phyloP scores from a whole-genome alignment of 2,329 filamentous ascomycete species.

The Cercospora sp. region DNA sequence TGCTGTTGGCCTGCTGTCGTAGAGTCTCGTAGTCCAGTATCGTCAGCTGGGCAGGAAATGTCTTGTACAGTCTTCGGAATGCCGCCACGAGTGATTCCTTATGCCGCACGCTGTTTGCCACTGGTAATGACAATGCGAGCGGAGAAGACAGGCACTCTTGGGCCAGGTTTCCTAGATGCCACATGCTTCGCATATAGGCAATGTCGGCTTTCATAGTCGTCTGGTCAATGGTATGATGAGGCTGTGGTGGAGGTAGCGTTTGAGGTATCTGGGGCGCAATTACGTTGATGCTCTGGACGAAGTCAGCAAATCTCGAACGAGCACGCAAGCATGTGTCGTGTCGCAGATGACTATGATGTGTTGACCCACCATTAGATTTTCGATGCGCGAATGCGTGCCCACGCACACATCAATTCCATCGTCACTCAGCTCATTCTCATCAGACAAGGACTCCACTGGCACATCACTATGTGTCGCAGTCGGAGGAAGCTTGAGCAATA shows the following conservation, averaged over 20 bases:
- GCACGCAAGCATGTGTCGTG: not conserved
- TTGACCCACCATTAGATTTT: slow-evolving; percentile 47
- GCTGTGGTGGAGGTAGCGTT: slow-evolving; percentile 36
- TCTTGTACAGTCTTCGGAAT: slow-evolving; percentile 70
- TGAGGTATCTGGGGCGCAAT: slow-evolving; percentile 46
- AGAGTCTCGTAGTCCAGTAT: slow-evolving; percentile 65
- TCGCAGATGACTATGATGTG: not conserved
- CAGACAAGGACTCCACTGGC: slow-evolving; percentile 68
- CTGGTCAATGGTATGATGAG: slow-evolving; percentile 39
- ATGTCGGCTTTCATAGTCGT: slow-evolving; percentile 38
- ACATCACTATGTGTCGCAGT: slow-evolving; percentile 79
- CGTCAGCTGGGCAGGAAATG: slow-evolving; percentile 69
- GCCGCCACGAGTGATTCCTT: slow-evolving; percentile 69
- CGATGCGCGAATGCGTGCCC: slow-evolving; percentile 43
- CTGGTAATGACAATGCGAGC: slow-evolving; percentile 69
- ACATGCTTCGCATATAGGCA: slow-evolving; percentile 70
- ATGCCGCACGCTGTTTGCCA: slow-evolving; percentile 66
- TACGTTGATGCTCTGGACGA: slow-evolving; percentile 46
- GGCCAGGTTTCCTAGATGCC: slow-evolving; percentile 75
- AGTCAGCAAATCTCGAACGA: not conserved
- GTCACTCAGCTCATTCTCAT: slow-evolving; percentile 56
- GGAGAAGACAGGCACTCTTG: slow-evolving; percentile 76
- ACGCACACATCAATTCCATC: slow-evolving; percentile 62
- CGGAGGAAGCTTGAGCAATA: slow-evolving; percentile 73
- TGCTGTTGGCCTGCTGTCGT: slow-evolving; percentile 56